phyloP scores from a whole-genome alignment of 177 flowering plant species.

The Tripterygium wilfordii region DNA sequence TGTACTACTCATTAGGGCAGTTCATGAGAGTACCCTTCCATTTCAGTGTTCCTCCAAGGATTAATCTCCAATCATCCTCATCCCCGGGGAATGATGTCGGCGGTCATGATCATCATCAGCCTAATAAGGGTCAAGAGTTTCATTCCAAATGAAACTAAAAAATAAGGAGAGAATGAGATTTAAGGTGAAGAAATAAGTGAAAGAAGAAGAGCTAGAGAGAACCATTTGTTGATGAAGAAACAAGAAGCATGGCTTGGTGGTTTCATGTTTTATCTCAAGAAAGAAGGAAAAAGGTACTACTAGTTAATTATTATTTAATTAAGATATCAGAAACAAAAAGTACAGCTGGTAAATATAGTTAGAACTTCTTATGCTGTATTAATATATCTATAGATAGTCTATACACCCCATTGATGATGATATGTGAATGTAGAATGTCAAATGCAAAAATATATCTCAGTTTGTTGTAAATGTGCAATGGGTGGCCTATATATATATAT shows the following conservation, averaged over 20 bases:
- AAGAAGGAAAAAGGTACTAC: neutral
- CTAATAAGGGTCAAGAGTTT: conserved; percentile 11
- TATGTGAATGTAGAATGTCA: too few relatives aligned
- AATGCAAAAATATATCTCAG: too few relatives aligned
- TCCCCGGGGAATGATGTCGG: conserved; percentile 20
- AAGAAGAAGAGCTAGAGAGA: neutral
- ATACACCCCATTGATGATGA: too few relatives aligned
- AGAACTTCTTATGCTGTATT: too few relatives aligned
- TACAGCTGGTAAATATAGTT: too few relatives aligned
- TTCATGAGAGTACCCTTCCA: conserved; percentile 33
- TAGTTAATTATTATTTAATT: too few relatives aligned
- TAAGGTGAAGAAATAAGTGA: neutral
- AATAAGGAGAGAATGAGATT: too few relatives aligned
- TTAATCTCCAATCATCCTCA: too few relatives aligned
- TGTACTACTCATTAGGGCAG: conserved; percentile 25
- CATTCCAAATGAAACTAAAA: conserved; percentile 11
- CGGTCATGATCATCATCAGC: conserved; percentile 10
- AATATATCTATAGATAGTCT: too few relatives aligned
- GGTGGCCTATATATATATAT: too few relatives aligned
- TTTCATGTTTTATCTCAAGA: neutral
- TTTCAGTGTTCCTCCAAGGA: conserved; percentile 21
- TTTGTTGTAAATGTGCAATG: too few relatives aligned
- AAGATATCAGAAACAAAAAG: too few relatives aligned
- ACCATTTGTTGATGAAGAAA: neutral
- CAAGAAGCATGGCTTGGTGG: neutral